Base-by-base conservation (phyloP, 2,329 filamentous ascomycete species). In the Neonectria neomacrospora region DNA sequence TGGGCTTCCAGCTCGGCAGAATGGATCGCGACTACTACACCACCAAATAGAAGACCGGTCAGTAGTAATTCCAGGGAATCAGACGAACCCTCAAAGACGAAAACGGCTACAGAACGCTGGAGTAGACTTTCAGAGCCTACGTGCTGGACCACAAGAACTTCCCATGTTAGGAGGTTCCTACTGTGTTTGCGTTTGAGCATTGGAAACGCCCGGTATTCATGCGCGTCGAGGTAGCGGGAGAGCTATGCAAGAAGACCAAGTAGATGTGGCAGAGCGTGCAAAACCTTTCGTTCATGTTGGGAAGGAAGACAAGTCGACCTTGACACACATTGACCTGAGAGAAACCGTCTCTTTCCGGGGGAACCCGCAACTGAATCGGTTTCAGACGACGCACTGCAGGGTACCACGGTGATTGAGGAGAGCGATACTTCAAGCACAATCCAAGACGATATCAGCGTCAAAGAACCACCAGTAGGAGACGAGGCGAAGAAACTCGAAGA, bases 141-240 rank as follows among this genome's bases (percentile, higher is more conserved):
- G 37, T 30, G 14, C 37, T 59, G 22, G 54, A 62, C 20, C 54
- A 22, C 14, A 61, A 42, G n/a, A 60, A 57, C 32, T n/a, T 50
- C 10, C 47, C 52, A 32, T 39, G 53, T 18, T 56, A 50, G 18
- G 64, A 63, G 18, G 61, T 54, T 18, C 47, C 22, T 22, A 66
- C 64, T 14, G 64, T 47, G 5, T 66, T 63, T 55, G 56, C 64
- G 9, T 66, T 63, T 32, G 53, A 61, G 37, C 60, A 64, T 44
- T 28, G 37, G 11, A 18, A 26, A 16, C 44, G 22, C 1, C 44
- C 22, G 3, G 22, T 47, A 7, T 47, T 26, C 22, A 47, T 47
- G 22, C 44, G 44, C 9, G 44, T 47, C 1, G 22, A 47, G 22
- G 23, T 47, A 9, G 22, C 23, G 3, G 44, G 44, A 14, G 16